Evolutionary conservation across 2,329 filamentous ascomycete species (phyloP).

Genomic region (Sporothrix brasiliensis): DNA sequence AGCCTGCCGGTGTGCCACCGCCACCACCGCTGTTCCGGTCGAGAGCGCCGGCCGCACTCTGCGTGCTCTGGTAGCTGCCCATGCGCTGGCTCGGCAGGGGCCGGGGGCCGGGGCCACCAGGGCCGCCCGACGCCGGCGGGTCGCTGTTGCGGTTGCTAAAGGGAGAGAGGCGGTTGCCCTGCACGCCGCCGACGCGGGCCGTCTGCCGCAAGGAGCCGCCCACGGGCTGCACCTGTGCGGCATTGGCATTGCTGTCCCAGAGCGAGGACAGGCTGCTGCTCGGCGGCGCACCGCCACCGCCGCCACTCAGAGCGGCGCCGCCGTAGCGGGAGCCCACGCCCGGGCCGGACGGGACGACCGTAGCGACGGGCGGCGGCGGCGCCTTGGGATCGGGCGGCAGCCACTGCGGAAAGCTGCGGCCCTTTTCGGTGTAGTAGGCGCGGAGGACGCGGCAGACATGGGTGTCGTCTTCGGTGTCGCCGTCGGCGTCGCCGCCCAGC

Average conservation of each 20-base stretch:
- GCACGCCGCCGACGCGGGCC: constrained; percentile 38
- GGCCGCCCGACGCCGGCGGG: constrained; percentile 28
- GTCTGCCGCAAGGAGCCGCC: constrained; percentile 49
- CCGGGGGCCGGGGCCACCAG: constrained; percentile 45
- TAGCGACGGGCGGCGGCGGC: constrained; percentile 54
- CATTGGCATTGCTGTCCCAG: constrained; percentile 56
- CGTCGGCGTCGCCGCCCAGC: constrained; percentile 66
- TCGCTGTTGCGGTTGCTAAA: constrained; percentile 40
- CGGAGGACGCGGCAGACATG: constrained; percentile 93
- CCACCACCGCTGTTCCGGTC: constrained; percentile 39
- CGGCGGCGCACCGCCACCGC: constrained; percentile 35
- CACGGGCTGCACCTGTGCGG: constrained; percentile 41
- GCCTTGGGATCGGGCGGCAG: constrained; percentile 87
- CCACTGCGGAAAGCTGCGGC: constrained; percentile 79
- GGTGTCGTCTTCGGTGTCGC: constrained; percentile 83
- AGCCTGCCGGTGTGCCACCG: constrained; percentile 51
- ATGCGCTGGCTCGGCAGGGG: constrained; percentile 72
- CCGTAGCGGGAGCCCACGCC: constrained; percentile 59
- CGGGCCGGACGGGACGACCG: constrained; percentile 57
- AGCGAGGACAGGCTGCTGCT: constrained; percentile 57
- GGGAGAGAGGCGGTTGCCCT: constrained; percentile 39
- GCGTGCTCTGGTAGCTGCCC: constrained; percentile 70
- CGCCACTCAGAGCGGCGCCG: constrained; percentile 43
- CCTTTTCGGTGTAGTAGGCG: constrained; percentile 89
- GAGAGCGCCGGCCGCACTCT: constrained; percentile 40